phyloP scores from a whole-genome alignment of 2,329 filamentous ascomycete genomes.

The Tolypocladium capitatum region DNA sequence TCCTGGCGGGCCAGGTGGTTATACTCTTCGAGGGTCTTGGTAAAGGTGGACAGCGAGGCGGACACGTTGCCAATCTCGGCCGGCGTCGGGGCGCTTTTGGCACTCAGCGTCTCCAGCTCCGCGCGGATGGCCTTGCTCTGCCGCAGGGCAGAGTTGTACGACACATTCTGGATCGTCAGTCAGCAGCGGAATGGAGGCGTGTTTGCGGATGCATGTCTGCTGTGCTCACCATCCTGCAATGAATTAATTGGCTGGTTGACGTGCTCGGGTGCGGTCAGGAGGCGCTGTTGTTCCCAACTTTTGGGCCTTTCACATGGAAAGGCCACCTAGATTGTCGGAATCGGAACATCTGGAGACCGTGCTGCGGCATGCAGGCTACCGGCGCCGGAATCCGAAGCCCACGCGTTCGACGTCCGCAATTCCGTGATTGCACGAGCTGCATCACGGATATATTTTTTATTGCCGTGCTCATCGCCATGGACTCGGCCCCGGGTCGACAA shows the following conservation, averaged over 20 bases:
- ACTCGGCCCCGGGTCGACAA: background rate
- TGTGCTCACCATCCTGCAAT: background rate
- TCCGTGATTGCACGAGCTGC: background rate
- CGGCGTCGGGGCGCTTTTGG: slow-evolving; percentile 48
- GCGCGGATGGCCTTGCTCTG: slow-evolving; percentile 69
- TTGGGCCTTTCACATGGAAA: background rate
- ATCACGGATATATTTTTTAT: background rate
- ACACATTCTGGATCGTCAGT: slow-evolving; percentile 46
- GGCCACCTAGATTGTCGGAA: background rate
- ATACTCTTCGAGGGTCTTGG: slow-evolving; percentile 89
- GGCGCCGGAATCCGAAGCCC: background rate
- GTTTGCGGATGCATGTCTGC: too few species aligned
- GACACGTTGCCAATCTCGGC: slow-evolving; percentile 53
- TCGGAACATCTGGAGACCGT: background rate
- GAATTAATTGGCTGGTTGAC: background rate
- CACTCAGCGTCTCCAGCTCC: slow-evolving; percentile 59
- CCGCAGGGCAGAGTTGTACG: slow-evolving; percentile 77
- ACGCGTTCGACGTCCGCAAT: background rate
- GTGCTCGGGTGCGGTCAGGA: background rate
- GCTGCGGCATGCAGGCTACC: background rate
- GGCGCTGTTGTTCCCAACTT: background rate
- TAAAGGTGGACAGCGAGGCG: slow-evolving; percentile 66
- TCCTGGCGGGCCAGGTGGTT: slow-evolving; percentile 73
- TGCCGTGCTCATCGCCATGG: background rate
- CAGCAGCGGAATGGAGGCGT: background rate